Evolutionary conservation across 2,329 filamentous ascomycete species (phyloP).

Genomic region (Epichloe scottii): DNA sequence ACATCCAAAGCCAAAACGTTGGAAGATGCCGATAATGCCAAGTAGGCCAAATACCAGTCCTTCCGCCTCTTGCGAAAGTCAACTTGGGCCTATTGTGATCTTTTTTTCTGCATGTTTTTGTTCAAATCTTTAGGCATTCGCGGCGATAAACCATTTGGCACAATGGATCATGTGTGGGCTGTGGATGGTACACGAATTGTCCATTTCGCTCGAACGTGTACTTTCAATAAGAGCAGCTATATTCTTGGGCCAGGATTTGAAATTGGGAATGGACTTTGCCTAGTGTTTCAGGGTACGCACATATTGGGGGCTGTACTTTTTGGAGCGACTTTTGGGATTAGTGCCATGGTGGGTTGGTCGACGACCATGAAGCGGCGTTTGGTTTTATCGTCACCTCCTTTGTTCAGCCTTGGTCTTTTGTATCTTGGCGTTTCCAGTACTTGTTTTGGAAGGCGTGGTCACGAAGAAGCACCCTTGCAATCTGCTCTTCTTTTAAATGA

Average conservation of each 20-base stretch:
- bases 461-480: background rate
- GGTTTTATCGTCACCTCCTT: background rate
- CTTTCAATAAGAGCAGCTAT: background rate
- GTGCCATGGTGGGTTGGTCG: background rate
- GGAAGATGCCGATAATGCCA: background rate
- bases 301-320: background rate
- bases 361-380: background rate
- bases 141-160: background rate
- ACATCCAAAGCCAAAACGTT: conserved; percentile 3
- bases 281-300: background rate
- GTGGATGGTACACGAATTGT: background rate
- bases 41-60: background rate
- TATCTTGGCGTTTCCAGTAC: too few relatives aligned
- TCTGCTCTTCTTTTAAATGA: background rate
- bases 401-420: too few relatives aligned
- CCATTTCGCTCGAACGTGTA: background rate
- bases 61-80: background rate
- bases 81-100: background rate
- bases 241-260: background rate
- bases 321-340: background rate
- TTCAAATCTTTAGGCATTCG: background rate
- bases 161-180: background rate
- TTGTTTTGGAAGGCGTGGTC: too few relatives aligned
- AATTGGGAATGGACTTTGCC: background rate
- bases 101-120: background rate